phyloP scores from a whole-genome alignment of 2,329 filamentous ascomycete genomes.

The Penicillium sp. region DNA sequence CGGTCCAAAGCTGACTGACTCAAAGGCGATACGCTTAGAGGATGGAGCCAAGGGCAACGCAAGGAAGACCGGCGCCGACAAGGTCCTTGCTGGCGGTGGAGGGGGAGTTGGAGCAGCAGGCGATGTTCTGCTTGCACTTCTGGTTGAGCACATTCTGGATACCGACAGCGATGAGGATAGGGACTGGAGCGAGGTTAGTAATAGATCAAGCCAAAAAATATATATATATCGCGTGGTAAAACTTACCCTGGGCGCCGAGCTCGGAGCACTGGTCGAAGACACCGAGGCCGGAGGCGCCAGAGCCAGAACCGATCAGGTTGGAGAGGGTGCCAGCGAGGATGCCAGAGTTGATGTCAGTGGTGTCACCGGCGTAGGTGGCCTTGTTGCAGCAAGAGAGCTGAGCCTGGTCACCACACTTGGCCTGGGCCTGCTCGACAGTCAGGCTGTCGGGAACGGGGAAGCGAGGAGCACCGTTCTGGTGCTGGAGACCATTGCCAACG shows the following conservation, averaged over 20 bases:
- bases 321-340: constrained; percentile 33
- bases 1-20: background rate
- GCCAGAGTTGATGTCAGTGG: constrained; percentile 31
- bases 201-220: rapidly evolving
- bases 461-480: background rate
- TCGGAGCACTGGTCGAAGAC: constrained; percentile 45
- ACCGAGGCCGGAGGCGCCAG: constrained; percentile 34
- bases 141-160: constrained; percentile 34
- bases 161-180: constrained; percentile 25
- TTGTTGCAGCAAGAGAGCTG: constrained; percentile 44
- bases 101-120: constrained; percentile 36
- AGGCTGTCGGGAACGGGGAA: constrained; percentile 27
- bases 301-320: constrained; percentile 35
- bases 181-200: constrained; percentile 13
- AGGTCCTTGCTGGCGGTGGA: constrained; percentile 26
- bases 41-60: constrained; percentile 39
- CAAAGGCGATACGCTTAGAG: constrained; percentile 31
- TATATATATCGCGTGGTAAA: too few species aligned
- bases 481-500: constrained; percentile 11
- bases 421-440: constrained; percentile 37
- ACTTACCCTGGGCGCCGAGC: constrained; percentile 34
- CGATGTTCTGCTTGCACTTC: constrained; percentile 42
- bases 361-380: constrained; percentile 36
- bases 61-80: constrained; percentile 36
- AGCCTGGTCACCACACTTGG: constrained; percentile 40